Base-by-base conservation (phyloP, 805 yeast species). In the Teunomyces stri region DNA sequence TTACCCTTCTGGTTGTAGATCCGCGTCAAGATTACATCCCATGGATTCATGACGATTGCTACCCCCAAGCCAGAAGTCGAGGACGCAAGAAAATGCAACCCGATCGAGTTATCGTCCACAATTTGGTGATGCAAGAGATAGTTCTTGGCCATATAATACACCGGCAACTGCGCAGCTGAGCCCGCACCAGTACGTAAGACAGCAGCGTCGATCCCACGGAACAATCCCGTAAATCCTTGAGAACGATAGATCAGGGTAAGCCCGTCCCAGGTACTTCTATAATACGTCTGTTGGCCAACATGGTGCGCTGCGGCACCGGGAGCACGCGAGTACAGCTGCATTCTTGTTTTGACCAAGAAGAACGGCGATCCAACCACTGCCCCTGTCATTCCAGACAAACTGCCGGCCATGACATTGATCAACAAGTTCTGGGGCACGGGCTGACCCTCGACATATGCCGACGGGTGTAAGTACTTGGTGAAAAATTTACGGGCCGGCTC, bases 1-100 rank as follows among this genome's bases (percentile, higher is more conserved):
- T 87, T 78, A 42, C 96, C 96, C 67, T 85, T 87, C 66, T 94
- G 98, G 68, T 94, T 94, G 70, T 92, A 94, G 65, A 94, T 85
- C 72, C 99, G 81, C 1, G 99, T 94, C 69, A 94, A 74, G 44
- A 94, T 79, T 39, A 94, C 98, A 67, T 94, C 99, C 81, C 96
- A 90, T 12, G 99, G 98, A 65, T 91, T 94, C 97, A 94, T 92
- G 28, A 89, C 96, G 16, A 91, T 74, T 44, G 95, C 91, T 28
- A 94, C 98, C 57, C 96, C 97, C 35, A 90, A 64, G 39, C 99
- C 99, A 6, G 97, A 84, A 52, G 78, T 70, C 1, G 91, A 81
- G 37, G 90, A 81, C 1, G 96, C 81, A 9, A 78, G 60, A 51
- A 92, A 75, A 64, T 90, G 96, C 50, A 87, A 70, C 2, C 76